phyloP scores from a whole-genome alignment of 169 alveolate genomes.

The Eimeria acervulina region DNA sequence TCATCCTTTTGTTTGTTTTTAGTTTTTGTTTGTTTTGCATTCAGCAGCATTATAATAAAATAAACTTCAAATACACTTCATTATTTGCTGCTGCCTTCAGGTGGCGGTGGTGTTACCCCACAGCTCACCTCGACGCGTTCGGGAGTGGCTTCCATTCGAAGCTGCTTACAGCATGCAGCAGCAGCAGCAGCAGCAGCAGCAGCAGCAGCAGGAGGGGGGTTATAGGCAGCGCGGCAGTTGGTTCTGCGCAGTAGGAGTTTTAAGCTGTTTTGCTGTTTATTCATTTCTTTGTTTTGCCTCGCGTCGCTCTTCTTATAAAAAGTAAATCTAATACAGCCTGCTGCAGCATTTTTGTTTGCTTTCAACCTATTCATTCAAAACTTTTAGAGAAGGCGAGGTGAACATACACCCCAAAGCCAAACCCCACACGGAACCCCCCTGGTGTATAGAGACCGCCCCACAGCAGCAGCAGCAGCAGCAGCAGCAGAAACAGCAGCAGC shows the following conservation, averaged over 20 bases:
- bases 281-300: not conserved
- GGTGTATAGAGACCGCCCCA: too few relatives aligned
- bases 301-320: not conserved
- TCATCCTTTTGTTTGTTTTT: not conserved
- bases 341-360: not conserved
- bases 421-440: too few relatives aligned
- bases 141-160: constrained; percentile 23
- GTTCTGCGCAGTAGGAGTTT: not conserved
- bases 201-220: not conserved
- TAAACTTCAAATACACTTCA: too few relatives aligned
- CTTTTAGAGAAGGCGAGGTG: not conserved
- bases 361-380: constrained; percentile 41
- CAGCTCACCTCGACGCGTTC: not conserved
- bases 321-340: not conserved
- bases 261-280: not conserved
- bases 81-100: not conserved
- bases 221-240: not conserved
- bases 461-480: too few relatives aligned
- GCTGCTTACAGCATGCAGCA: not conserved
- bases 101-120: not conserved
- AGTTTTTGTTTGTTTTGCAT: not conserved
- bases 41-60: too few relatives aligned
- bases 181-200: not conserved
- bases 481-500: too few relatives aligned
- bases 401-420: too few relatives aligned